Percentiles rank a stretch among this genome's conserved stretches.
Evolutionary conservation across 257 asterid genomes (phyloP).

Genomic region (Salvia miltiorrhiza): DNA sequence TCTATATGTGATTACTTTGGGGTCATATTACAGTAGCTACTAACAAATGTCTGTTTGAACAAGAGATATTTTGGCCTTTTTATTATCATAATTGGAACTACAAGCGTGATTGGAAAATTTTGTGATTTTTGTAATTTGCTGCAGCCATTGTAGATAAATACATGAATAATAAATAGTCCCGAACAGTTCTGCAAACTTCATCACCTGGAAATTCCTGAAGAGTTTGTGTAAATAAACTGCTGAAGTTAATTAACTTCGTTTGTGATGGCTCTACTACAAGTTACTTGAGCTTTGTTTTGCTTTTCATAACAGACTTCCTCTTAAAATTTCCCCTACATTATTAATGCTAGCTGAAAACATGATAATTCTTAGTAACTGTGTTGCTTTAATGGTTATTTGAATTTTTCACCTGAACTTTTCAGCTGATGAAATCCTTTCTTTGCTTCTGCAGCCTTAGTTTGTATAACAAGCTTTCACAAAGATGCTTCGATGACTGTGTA

Average conservation of each 20-base stretch:
- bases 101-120: not conserved
- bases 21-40: not conserved
- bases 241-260: not conserved
- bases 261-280: not conserved
- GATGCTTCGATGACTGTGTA: conserved; percentile 34
- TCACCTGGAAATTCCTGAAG: too few relatives aligned
- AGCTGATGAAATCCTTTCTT: not conserved
- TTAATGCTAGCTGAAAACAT: not conserved
- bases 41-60: not conserved
- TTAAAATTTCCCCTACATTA: not conserved
- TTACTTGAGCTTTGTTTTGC: not conserved
- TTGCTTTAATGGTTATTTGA: not conserved
- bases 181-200: too few relatives aligned
- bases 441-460: conserved; percentile 20
- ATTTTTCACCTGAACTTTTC: not conserved
- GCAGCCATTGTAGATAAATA: too few relatives aligned
- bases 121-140: too few relatives aligned
- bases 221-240: not conserved
- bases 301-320: not conserved
- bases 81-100: not conserved
- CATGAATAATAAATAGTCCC: too few relatives aligned
- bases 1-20: not conserved
- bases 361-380: not conserved
- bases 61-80: not conserved
- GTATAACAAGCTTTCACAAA: conserved; percentile 22